Evolutionary conservation across 306 rosid genomes (phyloP).

Genomic region (Cicer judaicum): DNA sequence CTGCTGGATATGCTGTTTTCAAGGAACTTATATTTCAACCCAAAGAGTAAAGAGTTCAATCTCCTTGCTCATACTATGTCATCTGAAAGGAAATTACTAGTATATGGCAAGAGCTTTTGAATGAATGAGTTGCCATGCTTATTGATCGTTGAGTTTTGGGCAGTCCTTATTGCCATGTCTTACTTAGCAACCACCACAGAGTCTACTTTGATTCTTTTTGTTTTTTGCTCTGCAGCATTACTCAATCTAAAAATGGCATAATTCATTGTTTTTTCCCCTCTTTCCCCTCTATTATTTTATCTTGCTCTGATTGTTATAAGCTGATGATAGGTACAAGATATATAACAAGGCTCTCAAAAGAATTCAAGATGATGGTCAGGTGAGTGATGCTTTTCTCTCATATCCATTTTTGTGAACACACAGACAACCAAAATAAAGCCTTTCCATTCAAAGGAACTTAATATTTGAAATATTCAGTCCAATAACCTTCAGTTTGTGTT

Average conservation of each 20-base stretch:
- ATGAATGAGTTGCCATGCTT: background rate
- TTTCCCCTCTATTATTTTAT: background rate
- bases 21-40: constrained; percentile 95
- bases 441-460: constrained; percentile 20
- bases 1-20: constrained; percentile 93
- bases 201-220: background rate
- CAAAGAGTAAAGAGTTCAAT: constrained; percentile 69
- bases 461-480: constrained; percentile 20
- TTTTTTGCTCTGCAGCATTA: background rate
- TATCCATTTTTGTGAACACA: background rate
- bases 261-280: background rate
- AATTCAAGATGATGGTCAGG: constrained; percentile 89
- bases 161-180: background rate
- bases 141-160: constrained; percentile 25
- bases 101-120: background rate
- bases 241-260: background rate
- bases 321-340: constrained; percentile 71
- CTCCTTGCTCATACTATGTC: constrained; percentile 2
- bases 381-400: constrained; percentile 35
- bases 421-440: background rate
- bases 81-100: constrained; percentile 10
- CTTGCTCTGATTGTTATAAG: constrained; percentile 22
- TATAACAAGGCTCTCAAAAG: constrained; percentile 84
- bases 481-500: constrained; percentile 21
- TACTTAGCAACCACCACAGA: background rate